Base-by-base conservation (phyloP, 345 rosid genomes). In the Gossypium arboreum region DNA sequence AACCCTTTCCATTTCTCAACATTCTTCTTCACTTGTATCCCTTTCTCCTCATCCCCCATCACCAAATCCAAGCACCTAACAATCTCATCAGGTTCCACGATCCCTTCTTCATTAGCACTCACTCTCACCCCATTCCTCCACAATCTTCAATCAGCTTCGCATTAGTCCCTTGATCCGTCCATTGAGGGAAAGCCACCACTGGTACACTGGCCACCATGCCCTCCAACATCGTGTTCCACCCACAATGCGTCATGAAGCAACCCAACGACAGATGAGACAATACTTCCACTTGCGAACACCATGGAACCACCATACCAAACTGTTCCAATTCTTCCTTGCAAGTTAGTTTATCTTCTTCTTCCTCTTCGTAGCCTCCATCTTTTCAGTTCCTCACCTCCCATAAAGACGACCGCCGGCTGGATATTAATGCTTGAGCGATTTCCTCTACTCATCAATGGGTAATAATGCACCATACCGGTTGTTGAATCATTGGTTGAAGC, bases 201-300 rank as follows among this genome's bases (percentile, higher is more conserved):
- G 91, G 91, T 57, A 86, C 84, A 39, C 94, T 91, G 0, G 50
- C 62, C 1, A 71, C 86, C 52, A 92, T 68, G 71, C 88, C 85
- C 82, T 92, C 95, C 25, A 88, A 0, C 1, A 90, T 88, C 2
- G 95, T 89, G 82, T 85, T 92, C 95, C 97, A 92, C 16, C 94
- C 94, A n/a, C 94, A 88, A 76, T 92, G 97, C 1, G 86, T 80
- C 63, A 92, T 67, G 34, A 87, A 92, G 72, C 94, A 92, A 2
- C 94, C 92, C 0, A 88, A 25, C 6, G 94, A 80, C 0, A 72
- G 79, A 25, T 90, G 88, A 2, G 87, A 86, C 65, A 92, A 72
- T 22, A 90, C 91, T 73, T 82, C 83, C 63, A 85, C 79, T 81
- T 92, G 96, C 9, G 83, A 79, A 39, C 97, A 92, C 96, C 97